Base-by-base conservation (phyloP, 495 filamentous ascomycete species). In the Neurospora sp. region DNA sequence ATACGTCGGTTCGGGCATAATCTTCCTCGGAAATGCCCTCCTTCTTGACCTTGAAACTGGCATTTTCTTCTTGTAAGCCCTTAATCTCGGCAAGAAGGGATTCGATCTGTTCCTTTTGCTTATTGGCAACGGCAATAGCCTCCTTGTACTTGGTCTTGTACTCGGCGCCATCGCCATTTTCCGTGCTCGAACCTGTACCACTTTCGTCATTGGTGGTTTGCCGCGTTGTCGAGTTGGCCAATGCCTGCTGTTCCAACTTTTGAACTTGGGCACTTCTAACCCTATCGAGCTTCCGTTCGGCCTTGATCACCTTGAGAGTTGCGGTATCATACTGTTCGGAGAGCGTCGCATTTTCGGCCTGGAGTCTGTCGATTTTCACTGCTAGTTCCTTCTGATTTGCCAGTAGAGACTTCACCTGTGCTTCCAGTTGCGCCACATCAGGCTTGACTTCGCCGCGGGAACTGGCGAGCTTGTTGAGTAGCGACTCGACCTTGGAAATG, bases 221-320 rank as follows among this genome's bases (percentile, higher is more conserved):
- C 74, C 82, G 87, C 22, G 84, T 86, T 1, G 86, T 83, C 31
- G 84, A 79, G 42, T 87, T 87, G 69, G 91, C 84, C 72, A 95
- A 89, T 22, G 93, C 93, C 81, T 97, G 93, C 75, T 91, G 92
- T 79, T 98, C 96, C 71, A 98, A 83, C 78, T 97, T 98, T 71
- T 92, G 91, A n/a, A 97, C 93, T 65, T 94, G 92, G 69, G 91
- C 82, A 77, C 95, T 98, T 79, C 91, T 92, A 8, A 90, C 89
- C 41, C 96, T 89, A 79, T 99, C 96, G 18, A 98, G 86, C 80
- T 92, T 93, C 83, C 95, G 95, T 78, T 98, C 96, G 4, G 96
- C 96, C 73, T 94, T 91, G 88, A 98, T 92, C 75, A 96, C 97
- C 71, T 96, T 90, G 44, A 95, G 83, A 4, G 93, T 95, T 4